Evolutionary conservation across 306 rosid species (phyloP), one percentile per base, ranked within the genome.

Genomic region (Cucumis melo): DNA sequence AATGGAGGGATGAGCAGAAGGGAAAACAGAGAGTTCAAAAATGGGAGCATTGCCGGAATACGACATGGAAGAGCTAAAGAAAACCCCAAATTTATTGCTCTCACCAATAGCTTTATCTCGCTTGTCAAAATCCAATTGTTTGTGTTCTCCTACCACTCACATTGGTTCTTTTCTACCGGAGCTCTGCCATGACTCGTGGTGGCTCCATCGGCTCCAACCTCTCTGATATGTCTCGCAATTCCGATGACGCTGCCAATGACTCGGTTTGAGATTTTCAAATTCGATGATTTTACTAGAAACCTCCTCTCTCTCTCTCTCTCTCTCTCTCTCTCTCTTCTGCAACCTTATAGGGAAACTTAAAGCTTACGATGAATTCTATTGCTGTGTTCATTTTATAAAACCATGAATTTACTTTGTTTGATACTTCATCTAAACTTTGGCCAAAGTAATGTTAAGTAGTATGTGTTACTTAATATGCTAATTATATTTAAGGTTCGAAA

Each of bases 171-270:
- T 41, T 2, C 10, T 16, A 89, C 76, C 80, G 97, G 1, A n/a
- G 53, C 3, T 1, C 75, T 0, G 70, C 78, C n/a, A 13, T 89
- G 24, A 38, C 0, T 9, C 93, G 88, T 0, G 93, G 82, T 0
- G 70, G 78, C 44, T 93, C 97, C 0, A 64, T 91, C 4, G 95
- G 93, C 65, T 83, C 97, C 32, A 86, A 85, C 67, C 92, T 93
- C 71, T 74, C 87, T 2, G 86, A 65, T 6, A 74, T 88, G 34
- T 80, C 76, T 0, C 48, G 53, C 1, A 86, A 85, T 46, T 51
- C 81, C 0, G 56, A 81, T 0, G 56, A 82, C 2, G 1, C 82
- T n/a, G 51, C 78, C 5, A 42, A 76, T 29, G 82, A 63, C 75
- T 78, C 85, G 4, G 79, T 81, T n/a, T 78, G 84, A 5, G 84